These are phyloP conservation scores for Toxicodendron radicans DNA, from an alignment of 345 rosid genomes.

Conservation along the genomic window DNA sequence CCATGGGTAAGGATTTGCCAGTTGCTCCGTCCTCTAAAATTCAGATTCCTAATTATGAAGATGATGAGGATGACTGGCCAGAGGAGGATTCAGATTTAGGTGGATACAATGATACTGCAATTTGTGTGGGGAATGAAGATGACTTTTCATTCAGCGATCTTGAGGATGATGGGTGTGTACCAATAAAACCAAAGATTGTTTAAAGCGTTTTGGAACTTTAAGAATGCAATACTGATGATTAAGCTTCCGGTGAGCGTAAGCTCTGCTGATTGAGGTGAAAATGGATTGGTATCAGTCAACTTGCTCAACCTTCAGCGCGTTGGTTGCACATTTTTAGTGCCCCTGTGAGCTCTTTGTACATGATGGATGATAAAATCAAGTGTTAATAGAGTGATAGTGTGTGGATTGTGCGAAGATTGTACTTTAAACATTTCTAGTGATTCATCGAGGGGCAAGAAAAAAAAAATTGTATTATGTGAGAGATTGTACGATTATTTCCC, in stretches of 20 bases:
- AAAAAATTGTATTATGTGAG: neutral
- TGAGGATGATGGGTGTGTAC: slow-evolving; percentile 55
- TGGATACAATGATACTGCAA: slow-evolving; percentile 30
- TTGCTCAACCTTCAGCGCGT: neutral
- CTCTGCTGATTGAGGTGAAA: slow-evolving; percentile 23
- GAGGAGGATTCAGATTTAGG: slow-evolving; percentile 63
- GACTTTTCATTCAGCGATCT: slow-evolving; percentile 96
- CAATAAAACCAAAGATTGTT: slow-evolving; percentile 42
- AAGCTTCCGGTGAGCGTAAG: slow-evolving; percentile 23
- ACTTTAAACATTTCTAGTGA: neutral
- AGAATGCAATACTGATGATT: slow-evolving; percentile 10
- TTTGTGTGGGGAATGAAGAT: slow-evolving; percentile 58
- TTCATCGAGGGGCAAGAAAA: neutral
- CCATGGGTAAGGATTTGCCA: slow-evolving; percentile 33
- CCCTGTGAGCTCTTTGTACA: slow-evolving; percentile 24
- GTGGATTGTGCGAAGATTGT: slow-evolving; percentile 25
- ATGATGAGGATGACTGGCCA: slow-evolving; percentile 76
- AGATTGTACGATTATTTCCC: neutral
- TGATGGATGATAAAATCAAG: slow-evolving; percentile 21
- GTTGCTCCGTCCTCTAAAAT: slow-evolving; percentile 37
- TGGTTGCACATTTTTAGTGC: slow-evolving; percentile 8
- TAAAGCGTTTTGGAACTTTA: slow-evolving; percentile 18
- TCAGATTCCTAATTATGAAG: slow-evolving; percentile 51
- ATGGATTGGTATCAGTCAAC: neutral
- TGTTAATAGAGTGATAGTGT: slow-evolving; percentile 23